Evolutionary conservation across 805 yeast species (phyloP).

Genomic region (Candida schatavii): DNA sequence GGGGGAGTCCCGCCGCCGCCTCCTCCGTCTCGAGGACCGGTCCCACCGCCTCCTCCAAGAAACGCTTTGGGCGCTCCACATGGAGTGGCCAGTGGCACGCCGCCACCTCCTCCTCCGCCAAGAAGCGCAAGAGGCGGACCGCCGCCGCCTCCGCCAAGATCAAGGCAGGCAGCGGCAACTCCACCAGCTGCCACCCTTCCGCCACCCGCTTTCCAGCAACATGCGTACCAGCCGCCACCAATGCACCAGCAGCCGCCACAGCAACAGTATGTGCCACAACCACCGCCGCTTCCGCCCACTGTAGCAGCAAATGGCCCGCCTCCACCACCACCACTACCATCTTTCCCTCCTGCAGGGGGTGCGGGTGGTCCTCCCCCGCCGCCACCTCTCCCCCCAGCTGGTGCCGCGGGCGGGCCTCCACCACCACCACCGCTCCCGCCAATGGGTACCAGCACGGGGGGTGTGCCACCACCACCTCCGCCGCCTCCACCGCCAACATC

Average conservation of each 20-base stretch:
- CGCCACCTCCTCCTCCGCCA: slow-evolving; percentile 20
- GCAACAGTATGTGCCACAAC: slow-evolving; percentile 43
- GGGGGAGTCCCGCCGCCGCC: slow-evolving; percentile 14
- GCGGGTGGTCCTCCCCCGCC: slow-evolving; percentile 29
- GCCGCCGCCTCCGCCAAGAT: slow-evolving; percentile 26
- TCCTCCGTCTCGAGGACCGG: slow-evolving; percentile 10
- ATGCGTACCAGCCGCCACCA: slow-evolving; percentile 20
- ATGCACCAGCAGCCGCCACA: slow-evolving; percentile 15
- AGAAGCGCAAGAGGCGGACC: slow-evolving; percentile 17
- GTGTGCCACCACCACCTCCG: slow-evolving; percentile 32
- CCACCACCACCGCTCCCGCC: slow-evolving; percentile 43
- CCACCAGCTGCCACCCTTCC: background rate
- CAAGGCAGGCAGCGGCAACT: slow-evolving; percentile 9
- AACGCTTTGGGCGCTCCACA: slow-evolving; percentile 18
- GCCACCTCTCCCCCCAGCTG: slow-evolving; percentile 19
- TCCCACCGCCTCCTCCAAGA: slow-evolving; percentile 12
- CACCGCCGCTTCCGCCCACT: slow-evolving; percentile 21
- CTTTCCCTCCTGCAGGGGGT: slow-evolving; percentile 9
- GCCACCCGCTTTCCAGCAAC: slow-evolving; percentile 14
- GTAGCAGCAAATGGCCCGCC: slow-evolving; percentile 30
- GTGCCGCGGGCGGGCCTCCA: slow-evolving; percentile 27
- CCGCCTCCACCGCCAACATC: slow-evolving; percentile 21
- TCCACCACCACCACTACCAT: slow-evolving; percentile 20
- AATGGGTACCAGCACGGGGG: slow-evolving; percentile 5
- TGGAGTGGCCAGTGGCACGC: slow-evolving; percentile 14